Evolutionary conservation across 179 eudicot genomes (phyloP).

Genomic region (Heliamphora pulchella): DNA sequence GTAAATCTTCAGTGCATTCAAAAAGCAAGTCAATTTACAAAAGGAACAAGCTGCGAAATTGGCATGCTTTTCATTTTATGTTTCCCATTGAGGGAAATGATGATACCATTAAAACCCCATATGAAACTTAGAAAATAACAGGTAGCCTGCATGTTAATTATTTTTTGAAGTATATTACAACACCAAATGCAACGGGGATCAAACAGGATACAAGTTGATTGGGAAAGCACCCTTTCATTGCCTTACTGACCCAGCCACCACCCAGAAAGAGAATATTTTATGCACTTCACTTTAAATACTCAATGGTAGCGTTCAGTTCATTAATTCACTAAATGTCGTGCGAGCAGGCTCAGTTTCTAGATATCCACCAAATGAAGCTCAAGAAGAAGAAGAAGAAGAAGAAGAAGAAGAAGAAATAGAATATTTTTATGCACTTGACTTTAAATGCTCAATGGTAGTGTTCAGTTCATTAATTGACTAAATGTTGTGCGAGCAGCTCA

Average conservation of each 20-base stretch:
- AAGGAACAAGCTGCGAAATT: background rate
- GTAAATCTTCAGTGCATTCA: constrained; percentile 57
- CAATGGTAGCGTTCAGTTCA: background rate
- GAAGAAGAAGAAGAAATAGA: background rate
- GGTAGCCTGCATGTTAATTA: background rate
- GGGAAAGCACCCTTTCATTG: background rate
- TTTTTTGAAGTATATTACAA: background rate
- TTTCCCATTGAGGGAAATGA: background rate
- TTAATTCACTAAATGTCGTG: too few relatives aligned
- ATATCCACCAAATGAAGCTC: too few relatives aligned
- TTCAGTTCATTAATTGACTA: too few relatives aligned
- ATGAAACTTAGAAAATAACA: background rate
- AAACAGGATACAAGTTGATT: background rate
- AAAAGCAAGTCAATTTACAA: constrained; percentile 15
- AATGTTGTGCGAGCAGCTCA: too few relatives aligned
- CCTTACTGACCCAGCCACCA: background rate
- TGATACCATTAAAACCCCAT: background rate
- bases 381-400: too few relatives aligned
- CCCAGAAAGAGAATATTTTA: background rate
- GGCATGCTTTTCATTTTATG: background rate
- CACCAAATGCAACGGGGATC: background rate
- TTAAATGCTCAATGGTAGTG: background rate
- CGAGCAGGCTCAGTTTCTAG: too few relatives aligned
- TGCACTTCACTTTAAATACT: background rate
- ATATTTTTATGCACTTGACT: background rate